Percentiles rank a stretch among this genome's conserved stretches.
These are phyloP conservation scores for Trichoderma gamsii DNA, from an alignment of 495 filamentous ascomycete genomes.

Conservation along the genomic window DNA sequence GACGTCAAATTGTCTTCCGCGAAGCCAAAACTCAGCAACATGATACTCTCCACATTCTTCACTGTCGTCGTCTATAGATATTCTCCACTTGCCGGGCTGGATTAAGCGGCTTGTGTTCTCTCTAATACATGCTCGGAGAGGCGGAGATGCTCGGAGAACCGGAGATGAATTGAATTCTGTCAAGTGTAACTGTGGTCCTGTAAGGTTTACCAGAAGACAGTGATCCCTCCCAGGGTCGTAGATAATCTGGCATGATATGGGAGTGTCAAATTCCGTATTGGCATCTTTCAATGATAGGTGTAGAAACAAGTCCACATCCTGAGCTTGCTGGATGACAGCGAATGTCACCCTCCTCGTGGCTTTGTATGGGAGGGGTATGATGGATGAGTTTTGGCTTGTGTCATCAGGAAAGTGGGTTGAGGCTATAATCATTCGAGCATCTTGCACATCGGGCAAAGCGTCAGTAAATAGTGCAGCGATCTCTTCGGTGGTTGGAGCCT, in stretches of 20 bases:
- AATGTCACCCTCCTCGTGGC: neutral
- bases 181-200: neutral
- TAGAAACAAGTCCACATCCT: neutral
- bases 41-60: neutral
- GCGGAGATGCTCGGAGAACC: neutral
- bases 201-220: neutral
- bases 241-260: neutral
- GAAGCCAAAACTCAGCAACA: neutral
- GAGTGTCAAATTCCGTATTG: neutral
- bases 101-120: neutral
- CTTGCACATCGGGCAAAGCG: neutral
- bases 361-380: neutral
- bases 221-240: neutral
- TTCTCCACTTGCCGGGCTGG: neutral
- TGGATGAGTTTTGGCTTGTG: neutral
- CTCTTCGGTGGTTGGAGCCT: neutral
- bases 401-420: neutral
- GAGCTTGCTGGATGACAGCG: neutral
- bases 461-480: neutral
- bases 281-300: neutral
- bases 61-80: neutral
- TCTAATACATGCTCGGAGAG: neutral
- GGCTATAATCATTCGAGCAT: neutral
- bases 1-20: neutral
- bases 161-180: neutral